These are phyloP conservation scores for Agaricus sinodeliciosus DNA, from an alignment of 768 basidiomycete genomes.

Conservation along the genomic window DNA sequence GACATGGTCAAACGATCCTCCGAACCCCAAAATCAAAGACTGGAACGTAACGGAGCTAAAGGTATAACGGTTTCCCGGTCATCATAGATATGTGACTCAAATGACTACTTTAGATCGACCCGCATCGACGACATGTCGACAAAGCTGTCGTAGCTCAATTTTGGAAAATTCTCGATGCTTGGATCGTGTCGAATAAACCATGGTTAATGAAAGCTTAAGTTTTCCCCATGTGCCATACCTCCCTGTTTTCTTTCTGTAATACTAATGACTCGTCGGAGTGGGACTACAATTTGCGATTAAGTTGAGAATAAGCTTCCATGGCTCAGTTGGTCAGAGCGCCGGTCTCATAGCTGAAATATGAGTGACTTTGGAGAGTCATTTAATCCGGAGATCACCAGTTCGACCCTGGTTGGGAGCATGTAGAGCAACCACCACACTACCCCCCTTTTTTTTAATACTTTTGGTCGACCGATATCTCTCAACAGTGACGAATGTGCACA, in stretches of 20 bases:
- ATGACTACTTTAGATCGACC: conserved; percentile 64
- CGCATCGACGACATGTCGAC: conserved; percentile 84
- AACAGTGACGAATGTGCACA: too few relatives aligned
- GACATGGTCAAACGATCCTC: conserved; percentile 89
- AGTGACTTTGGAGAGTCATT: background rate
- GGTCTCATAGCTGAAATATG: too few relatives aligned
- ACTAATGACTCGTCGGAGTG: too few relatives aligned
- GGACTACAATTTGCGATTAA: too few relatives aligned
- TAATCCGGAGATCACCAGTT: too few relatives aligned
- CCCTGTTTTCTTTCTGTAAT: too few relatives aligned
- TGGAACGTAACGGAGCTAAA: conserved; percentile 98
- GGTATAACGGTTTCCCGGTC: conserved; percentile 32
- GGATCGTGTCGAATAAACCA: conserved; percentile 78
- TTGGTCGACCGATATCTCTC: background rate
- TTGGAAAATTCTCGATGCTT: conserved; percentile 87
- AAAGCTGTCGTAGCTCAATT: conserved; percentile 93
- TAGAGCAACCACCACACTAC: too few relatives aligned
- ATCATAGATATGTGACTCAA: too few relatives aligned
- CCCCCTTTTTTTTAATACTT: background rate
- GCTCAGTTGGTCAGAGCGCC: too few relatives aligned
- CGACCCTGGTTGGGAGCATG: too few relatives aligned
- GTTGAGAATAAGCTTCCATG: too few relatives aligned
- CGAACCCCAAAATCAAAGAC: conserved; percentile 83
- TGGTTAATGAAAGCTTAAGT: conserved; percentile 45
- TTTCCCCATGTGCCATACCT: background rate